These are phyloP conservation scores for Flaveria trinervia DNA, from an alignment of 129 eudicot species.

Conservation along the genomic window DNA sequence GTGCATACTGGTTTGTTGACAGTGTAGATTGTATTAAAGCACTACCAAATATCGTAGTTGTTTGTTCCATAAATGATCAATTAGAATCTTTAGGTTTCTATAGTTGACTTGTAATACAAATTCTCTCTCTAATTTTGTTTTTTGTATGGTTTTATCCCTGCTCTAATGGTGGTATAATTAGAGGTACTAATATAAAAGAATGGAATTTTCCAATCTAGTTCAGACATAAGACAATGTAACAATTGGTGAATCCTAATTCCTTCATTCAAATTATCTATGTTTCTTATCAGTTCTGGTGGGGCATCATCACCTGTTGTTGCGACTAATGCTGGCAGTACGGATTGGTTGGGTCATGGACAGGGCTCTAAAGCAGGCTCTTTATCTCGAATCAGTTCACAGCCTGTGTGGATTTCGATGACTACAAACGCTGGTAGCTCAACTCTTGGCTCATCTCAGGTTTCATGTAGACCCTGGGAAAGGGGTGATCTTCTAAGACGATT, in stretches of 20 bases:
- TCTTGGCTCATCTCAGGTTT: slow-evolving; percentile 78
- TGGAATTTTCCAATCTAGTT: background rate
- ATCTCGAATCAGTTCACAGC: slow-evolving; percentile 70
- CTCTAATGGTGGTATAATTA: background rate
- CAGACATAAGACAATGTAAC: background rate
- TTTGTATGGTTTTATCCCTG: background rate
- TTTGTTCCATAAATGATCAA: background rate
- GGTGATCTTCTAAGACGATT: slow-evolving; percentile 84
- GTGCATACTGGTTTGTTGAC: background rate
- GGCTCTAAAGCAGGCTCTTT: slow-evolving; percentile 77
- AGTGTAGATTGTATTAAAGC: background rate
- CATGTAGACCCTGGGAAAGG: slow-evolving; percentile 99
- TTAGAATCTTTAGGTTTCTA: background rate
- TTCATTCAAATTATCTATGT: background rate
- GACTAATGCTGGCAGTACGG: slow-evolving; percentile 74
- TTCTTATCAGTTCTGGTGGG: slow-evolving; percentile 73
- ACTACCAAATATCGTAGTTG: background rate
- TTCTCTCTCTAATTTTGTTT: background rate
- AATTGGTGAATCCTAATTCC: background rate
- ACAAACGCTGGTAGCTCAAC: slow-evolving; percentile 76
- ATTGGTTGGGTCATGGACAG: slow-evolving; percentile 79
- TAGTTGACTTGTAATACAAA: background rate
- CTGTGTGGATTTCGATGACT: slow-evolving; percentile 62
- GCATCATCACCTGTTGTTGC: slow-evolving; percentile 92
- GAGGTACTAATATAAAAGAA: background rate